These are phyloP conservation scores for Phytophthora litchii DNA, from an alignment of 352 stramenopile genomes.

Conservation along the genomic window DNA sequence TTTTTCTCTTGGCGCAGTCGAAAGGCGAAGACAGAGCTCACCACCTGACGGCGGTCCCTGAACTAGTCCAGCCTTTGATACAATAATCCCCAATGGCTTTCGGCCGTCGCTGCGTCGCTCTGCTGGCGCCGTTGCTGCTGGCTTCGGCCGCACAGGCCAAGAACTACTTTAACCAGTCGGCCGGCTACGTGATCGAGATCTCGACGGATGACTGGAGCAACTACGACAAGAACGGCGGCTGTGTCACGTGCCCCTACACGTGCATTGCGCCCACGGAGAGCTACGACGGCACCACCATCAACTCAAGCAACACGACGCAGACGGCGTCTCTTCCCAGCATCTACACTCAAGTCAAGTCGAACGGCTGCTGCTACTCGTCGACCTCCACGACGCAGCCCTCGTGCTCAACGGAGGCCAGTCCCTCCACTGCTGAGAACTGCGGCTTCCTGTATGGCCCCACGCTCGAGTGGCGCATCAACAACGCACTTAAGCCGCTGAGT, in stretches of 20 bases:
- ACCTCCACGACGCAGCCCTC: slow-evolving; percentile 57
- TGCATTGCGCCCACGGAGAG: slow-evolving; percentile 75
- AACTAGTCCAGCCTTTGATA: slow-evolving; percentile 1
- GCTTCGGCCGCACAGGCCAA: slow-evolving; percentile 26
- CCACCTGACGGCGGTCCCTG: slow-evolving; percentile 24
- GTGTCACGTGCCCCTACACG: slow-evolving; percentile 88
- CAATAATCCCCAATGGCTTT: slow-evolving; percentile 7
- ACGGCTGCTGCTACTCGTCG: slow-evolving; percentile 86
- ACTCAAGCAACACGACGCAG: slow-evolving; percentile 77
- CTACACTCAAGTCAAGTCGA: slow-evolving; percentile 67
- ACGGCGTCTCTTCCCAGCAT: slow-evolving; percentile 71
- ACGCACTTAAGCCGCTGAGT: slow-evolving; percentile 53
- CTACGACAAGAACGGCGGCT: slow-evolving; percentile 80
- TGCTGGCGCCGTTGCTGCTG: slow-evolving; percentile 28
- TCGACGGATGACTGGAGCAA: slow-evolving; percentile 81
- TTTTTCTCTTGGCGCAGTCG: slow-evolving; percentile 39
- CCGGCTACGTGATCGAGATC: slow-evolving; percentile 75
- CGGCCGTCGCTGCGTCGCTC: slow-evolving; percentile 9
- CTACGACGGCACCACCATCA: slow-evolving; percentile 81
- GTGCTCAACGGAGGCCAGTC: slow-evolving; percentile 69
- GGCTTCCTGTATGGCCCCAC: slow-evolving; percentile 86
- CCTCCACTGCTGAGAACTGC: slow-evolving; percentile 64
- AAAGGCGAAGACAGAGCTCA: slow-evolving; percentile 32
- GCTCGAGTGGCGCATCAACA: slow-evolving; percentile 82
- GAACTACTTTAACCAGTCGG: slow-evolving; percentile 74